Base-by-base conservation (phyloP, 1,139 yeast species). In the Scheffersomyces lignicola region DNA sequence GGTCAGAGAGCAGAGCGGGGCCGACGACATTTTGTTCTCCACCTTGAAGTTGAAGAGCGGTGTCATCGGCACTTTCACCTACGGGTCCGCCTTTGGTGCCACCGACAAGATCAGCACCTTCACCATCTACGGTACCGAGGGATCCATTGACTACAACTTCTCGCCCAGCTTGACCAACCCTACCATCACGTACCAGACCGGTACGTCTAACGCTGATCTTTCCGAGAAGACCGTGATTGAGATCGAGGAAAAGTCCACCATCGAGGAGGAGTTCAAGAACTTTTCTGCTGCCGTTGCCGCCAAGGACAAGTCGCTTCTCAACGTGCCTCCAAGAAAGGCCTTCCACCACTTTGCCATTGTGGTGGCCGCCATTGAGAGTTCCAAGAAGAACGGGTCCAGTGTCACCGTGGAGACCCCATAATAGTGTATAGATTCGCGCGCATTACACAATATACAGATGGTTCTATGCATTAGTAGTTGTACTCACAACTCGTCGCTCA, bases 331-430 rank as follows among this genome's bases (percentile, higher is more conserved):
- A 15, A 80, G 76, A 43, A 73, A 69, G 43, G 89, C 95, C 8
- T 89, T 84, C 79, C 96, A 89, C 60, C 97, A 90, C 58, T 78
- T 89, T 60, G 96, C 96, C 7, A 76, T 87, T 48, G 78, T 90
- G 40, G 94, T 78, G 37, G 97, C 96, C 28, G 85, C 87, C 43
- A 62, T 90, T 31, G 82, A 83, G 43, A 82, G 94, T 40, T 76
- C 89, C 26, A 56, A 70, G 29, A 62, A 71, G 32, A 66, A 69
- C 37, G 96, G 96, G 45, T 60, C 65, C 36, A 61, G 74, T 28
- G 81, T 81, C 21, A 58, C 58, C 37, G 84, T 87, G 22, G 69
- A 57, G 45, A 37, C 33, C 15, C 53, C 56, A 20, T 47, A 43
- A 31, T 32, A n/a, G 20, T 29, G 8, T 29, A 29, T n/a, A 18